phyloP scores from a whole-genome alignment of 2,329 filamentous ascomycete genomes.

The Ophiocordyceps camponoti-leonardi region DNA sequence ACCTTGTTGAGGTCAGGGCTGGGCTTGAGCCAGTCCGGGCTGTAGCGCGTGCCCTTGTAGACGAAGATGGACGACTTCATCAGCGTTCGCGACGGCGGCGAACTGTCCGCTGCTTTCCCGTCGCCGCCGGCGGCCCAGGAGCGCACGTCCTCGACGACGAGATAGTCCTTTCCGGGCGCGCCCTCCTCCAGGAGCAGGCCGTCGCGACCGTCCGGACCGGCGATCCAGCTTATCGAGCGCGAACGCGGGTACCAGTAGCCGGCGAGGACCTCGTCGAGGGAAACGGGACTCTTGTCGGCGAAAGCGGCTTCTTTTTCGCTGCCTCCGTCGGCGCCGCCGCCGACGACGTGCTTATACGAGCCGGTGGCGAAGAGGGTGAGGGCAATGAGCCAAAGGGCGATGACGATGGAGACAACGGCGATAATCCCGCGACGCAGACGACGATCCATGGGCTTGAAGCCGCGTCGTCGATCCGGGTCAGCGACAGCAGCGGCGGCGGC shows the following conservation, averaged over 20 bases:
- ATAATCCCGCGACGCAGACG: conserved; percentile 46
- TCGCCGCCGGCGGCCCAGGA: conserved; percentile 16
- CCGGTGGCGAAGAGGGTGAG: conserved; percentile 48
- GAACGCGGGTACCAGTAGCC: conserved; percentile 47
- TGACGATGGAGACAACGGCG: conserved; percentile 40
- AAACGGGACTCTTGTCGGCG: not conserved
- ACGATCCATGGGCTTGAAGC: conserved; percentile 41
- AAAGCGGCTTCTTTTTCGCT: conserved; percentile 27
- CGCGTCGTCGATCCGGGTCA: not conserved
- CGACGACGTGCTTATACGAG: conserved; percentile 33
- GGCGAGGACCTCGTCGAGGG: conserved; percentile 49
- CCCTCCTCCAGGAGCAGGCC: conserved; percentile 66
- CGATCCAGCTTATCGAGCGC: conserved; percentile 61
- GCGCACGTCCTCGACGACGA: conserved; percentile 77
- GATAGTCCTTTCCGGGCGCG: conserved; percentile 47
- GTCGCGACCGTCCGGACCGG: conserved; percentile 59
- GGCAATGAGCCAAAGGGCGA: conserved; percentile 51
- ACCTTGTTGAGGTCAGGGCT: conserved; percentile 77
- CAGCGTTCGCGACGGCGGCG: conserved; percentile 53
- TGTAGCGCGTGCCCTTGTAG: conserved; percentile 35
- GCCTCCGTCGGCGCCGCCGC: conserved; percentile 6
- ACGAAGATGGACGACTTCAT: conserved; percentile 54
- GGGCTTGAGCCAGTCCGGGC: conserved; percentile 49
- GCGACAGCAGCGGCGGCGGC: not conserved
- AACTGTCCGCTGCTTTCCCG: conserved; percentile 21